Evolutionary conservation across 1,284 basidiomycete species (phyloP), one percentile per base, ranked within the genome.

Genomic region (Apiotrichum domesticum): DNA sequence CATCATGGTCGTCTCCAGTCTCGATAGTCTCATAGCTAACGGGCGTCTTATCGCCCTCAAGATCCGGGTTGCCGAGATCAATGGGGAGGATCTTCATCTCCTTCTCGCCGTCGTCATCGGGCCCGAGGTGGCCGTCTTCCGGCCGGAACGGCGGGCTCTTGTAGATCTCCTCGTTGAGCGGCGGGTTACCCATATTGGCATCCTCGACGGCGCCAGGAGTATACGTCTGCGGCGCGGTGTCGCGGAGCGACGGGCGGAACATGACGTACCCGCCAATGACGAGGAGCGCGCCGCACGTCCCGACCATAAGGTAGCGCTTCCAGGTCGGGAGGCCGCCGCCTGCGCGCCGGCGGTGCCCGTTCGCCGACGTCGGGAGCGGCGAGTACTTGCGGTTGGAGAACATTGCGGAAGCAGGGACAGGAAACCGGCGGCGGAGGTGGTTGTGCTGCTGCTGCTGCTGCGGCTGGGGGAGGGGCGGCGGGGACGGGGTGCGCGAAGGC

Each of bases 61-160:
- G 63, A 44, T 73, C 69, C 35, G 66, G 66, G 51, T 56, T 44
- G 43, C 42, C 54, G 46, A 6, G 39, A 39, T 51, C 50, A 21
- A 55, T 39, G 39, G 51, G 49, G 42, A 54, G 54, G 32, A 46
- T 46, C 35, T 59, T 40, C 33, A 52, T 35, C 3, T 58, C 51
- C n/a, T 61, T 46, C 33, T 69, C 57, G 10, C 65, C 62, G n/a
- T 64, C 63, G 15, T 62, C 59, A 11, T 62, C 56, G 5, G 64
- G 59, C 32, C 41, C 37, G 21, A 14, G 3, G 29, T 29, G 29
- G 29, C 29, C 29, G 29, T 29, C 32, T 29, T 62, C 51, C 8
- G 73, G 71, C 51, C 66, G 60, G 69, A 73, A 74, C 11, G 73
- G 72, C 6, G 75, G 75, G 6, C 72, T 70, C 32, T 62, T 52